Evolutionary conservation across 371 early-diverging fungal genomes (phyloP), one percentile per base, ranked within the genome.

Genomic region (Lichtheimia corymbifera): DNA sequence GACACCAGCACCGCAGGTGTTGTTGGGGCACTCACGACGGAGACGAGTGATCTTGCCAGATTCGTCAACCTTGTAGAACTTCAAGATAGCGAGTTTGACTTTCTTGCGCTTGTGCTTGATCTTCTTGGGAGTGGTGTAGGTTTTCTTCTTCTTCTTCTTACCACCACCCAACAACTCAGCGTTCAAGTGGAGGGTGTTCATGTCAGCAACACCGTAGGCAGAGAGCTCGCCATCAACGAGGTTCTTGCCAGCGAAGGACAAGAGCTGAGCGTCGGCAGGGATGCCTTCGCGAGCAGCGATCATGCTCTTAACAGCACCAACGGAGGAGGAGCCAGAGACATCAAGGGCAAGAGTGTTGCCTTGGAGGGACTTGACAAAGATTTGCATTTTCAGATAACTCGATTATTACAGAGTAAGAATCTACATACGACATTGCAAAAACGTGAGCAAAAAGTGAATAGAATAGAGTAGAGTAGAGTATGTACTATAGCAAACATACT

Each of bases 111-210:
- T 96, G 93, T 98, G 97, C 87, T 95, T 92, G 83, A 95, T 94
- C 93, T 97, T 97, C 95, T 98, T 97, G 85, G 98, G 98, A 69
- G 98, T 98, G 74, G 97, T 98, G 91, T 98, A 97, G 71, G 88
- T 91, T 94, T 97, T 97, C 94, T 97, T 97, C 91, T 96, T 97
- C 68, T 93, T 86, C 93, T 96, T 96, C 93, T 98, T 98, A 82
- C 84, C 97, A 93, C 96, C 96, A 90, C 96, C 88, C 69, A 85
- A 76, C 55, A 85, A 75, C 59, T 85, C 86, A 60, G 79, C 79
- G 76, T 85, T 85, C 59, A 96, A 78, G 87, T 95, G 94, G 61
- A 95, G 87, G 60, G 96, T 95, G 68, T 90, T 87, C 85, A 93
- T 92, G 83, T 91, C 89, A 75, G 91, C 92, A 71, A 95, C 91